A percentile compares a stretch with the other conserved stretches of the same genome.
Conservation (phyloP, 768 basidiomycete genomes). For the Rhizopogon salebrosus region DNA sequence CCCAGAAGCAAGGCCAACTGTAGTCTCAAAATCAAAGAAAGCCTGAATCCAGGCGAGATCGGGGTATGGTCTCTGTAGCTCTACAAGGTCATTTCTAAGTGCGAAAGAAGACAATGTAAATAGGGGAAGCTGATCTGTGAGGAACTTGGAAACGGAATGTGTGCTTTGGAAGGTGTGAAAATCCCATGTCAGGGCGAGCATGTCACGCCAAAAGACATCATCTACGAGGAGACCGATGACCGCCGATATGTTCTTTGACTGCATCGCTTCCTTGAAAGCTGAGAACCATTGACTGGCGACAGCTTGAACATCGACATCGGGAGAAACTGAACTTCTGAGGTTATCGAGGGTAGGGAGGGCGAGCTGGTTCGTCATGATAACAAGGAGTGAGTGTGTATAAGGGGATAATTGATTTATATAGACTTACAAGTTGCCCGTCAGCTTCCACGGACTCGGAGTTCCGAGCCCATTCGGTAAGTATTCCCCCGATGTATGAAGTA, state of each 20-base stretch:
- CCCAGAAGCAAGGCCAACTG: conserved; percentile 34
- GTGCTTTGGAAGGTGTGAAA: conserved; percentile 51
- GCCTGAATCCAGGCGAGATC: conserved; percentile 41
- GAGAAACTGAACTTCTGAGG: conserved; percentile 20
- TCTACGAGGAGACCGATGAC: conserved; percentile 30
- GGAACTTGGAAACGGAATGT: conserved; percentile 35
- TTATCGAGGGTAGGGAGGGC: conserved; percentile 19
- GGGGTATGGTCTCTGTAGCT: conserved; percentile 23
- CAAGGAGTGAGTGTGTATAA: not conserved
- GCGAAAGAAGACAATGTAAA: conserved; percentile 18
- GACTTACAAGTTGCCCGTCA: no score
- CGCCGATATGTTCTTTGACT: conserved; percentile 28
- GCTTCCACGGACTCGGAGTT: no score
- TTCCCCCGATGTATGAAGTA: no score
- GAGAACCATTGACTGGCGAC: conserved; percentile 38
- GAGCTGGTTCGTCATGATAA: not conserved
- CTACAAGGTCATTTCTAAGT: conserved; percentile 15
- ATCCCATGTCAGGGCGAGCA: conserved; percentile 60
- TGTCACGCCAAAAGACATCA: conserved; percentile 51
- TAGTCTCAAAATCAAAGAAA: conserved; percentile 39
- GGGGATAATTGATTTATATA: no score
- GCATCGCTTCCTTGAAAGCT: conserved; percentile 30
- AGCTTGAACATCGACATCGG: conserved; percentile 29
- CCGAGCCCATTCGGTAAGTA: no score
- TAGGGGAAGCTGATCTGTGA: conserved; percentile 37